Evolutionary conservation across 2,329 filamentous ascomycete genomes (phyloP).

Genomic region (Calonectria hongkongensis): DNA sequence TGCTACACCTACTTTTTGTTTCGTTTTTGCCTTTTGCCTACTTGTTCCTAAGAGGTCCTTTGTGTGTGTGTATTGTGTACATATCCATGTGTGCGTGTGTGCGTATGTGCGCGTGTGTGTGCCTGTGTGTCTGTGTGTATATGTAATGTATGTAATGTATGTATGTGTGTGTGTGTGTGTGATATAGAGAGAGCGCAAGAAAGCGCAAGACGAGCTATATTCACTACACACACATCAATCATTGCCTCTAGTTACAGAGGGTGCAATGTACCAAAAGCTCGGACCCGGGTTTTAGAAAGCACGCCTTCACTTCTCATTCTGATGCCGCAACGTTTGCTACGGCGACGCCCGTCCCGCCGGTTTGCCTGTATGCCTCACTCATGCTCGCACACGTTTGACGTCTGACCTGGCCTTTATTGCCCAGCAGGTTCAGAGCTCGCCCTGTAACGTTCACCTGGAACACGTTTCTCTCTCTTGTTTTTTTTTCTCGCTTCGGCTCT

Average conservation of each 20-base stretch:
- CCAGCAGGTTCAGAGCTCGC: background rate
- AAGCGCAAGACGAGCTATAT: background rate
- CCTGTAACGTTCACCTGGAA: conserved; percentile 23
- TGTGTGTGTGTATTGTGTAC: conserved; percentile 17
- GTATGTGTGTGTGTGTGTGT: background rate
- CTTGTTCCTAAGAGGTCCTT: conserved; percentile 4
- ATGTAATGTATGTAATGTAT: background rate
- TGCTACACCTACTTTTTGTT: conserved; percentile 30
- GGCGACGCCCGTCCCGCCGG: conserved; percentile 14
- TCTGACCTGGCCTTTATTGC: background rate
- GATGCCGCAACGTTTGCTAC: background rate
- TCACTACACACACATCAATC: too few relatives aligned
- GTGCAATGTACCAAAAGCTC: conserved; percentile 7
- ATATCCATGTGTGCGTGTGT: background rate
- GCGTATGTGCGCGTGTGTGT: background rate
- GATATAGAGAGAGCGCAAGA: background rate
- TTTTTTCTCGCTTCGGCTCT: conserved; percentile 2
- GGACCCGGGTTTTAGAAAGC: conserved; percentile 7
- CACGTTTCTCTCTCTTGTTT: conserved; percentile 9
- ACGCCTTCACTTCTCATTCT: background rate
- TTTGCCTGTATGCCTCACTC: background rate
- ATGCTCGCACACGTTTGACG: conserved; percentile 20
- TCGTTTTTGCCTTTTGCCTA: conserved; percentile 3
- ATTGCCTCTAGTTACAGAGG: background rate
- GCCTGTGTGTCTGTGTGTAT: background rate